These are phyloP conservation scores for Didymella exigua DNA, from an alignment of 2,329 filamentous ascomycete genomes.

Conservation along the genomic window DNA sequence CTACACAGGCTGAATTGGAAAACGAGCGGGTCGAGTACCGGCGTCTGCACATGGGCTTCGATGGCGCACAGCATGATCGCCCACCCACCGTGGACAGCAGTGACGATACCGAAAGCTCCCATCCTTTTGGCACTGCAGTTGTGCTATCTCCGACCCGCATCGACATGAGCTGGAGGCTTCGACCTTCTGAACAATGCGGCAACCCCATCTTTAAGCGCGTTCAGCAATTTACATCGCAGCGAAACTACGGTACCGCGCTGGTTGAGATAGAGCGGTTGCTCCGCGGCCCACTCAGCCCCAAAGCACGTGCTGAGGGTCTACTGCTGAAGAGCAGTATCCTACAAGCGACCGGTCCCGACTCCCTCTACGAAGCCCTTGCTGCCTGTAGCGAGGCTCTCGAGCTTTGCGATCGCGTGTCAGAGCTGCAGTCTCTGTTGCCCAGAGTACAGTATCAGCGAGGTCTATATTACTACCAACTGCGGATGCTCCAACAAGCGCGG, in stretches of 20 bases:
- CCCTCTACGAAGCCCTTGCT: conserved; percentile 37
- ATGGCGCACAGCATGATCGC: background rate
- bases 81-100: background rate
- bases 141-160: conserved; percentile 13
- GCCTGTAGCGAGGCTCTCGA: conserved; percentile 41
- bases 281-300: conserved; percentile 31
- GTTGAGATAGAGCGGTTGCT: conserved; percentile 34
- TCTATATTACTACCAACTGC: conserved; percentile 32
- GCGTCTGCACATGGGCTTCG: conserved; percentile 7
- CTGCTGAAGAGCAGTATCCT: conserved; percentile 39
- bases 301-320: conserved; percentile 36
- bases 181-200: conserved; percentile 1
- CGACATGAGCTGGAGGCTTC: conserved; percentile 7
- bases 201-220: conserved; percentile 29
- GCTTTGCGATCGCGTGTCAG: conserved; percentile 30
- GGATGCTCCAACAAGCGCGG: conserved; percentile 29
- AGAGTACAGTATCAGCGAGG: conserved; percentile 37
- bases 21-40: conserved; percentile 34
- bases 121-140: conserved; percentile 23
- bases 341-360: conserved; percentile 28
- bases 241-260: conserved; percentile 33
- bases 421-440: conserved; percentile 29
- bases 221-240: conserved; percentile 23
- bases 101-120: background rate
- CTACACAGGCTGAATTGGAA: conserved; percentile 42